Percentiles rank a stretch among this genome's conserved stretches.
Evolutionary conservation across 1,284 basidiomycete genomes (phyloP).

Genomic region (Phellinidium pouzarii): DNA sequence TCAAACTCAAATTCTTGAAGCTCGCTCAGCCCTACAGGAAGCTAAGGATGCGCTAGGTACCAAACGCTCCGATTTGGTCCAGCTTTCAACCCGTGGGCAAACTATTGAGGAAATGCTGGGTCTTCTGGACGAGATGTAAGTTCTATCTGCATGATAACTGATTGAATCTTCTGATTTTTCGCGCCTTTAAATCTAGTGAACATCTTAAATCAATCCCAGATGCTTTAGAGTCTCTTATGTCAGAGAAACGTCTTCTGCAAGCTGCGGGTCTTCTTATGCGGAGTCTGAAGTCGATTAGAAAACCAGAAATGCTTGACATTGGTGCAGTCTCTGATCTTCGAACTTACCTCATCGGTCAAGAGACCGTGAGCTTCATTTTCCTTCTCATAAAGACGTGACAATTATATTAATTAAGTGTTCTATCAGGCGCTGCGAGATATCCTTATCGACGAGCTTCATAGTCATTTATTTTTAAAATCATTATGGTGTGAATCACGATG

Average conservation of each 20-base stretch:
- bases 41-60: constrained; percentile 72
- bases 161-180: constrained; percentile 14
- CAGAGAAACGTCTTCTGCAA: constrained; percentile 89
- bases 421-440: constrained; percentile 83
- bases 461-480: constrained; percentile 95
- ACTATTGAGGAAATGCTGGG: constrained; percentile 87
- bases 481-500: constrained; percentile 95
- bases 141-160: constrained; percentile 18
- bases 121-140: constrained; percentile 86
- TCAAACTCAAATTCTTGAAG: constrained; percentile 65
- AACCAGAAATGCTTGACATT: constrained; percentile 89
- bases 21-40: constrained; percentile 71
- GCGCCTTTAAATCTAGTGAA: constrained; percentile 50
- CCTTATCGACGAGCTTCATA: constrained; percentile 92
- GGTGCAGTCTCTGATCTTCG: constrained; percentile 89
- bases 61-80: constrained; percentile 79
- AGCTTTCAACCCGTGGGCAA: constrained; percentile 78
- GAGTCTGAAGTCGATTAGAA: constrained; percentile 87
- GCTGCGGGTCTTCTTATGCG: constrained; percentile 85
- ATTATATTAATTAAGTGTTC: constrained; percentile 2
- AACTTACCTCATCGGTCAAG: constrained; percentile 82
- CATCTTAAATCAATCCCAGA: constrained; percentile 90
- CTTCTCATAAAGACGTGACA: constrained; percentile 10
- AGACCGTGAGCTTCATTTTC: constrained; percentile 54
- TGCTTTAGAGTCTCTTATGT: constrained; percentile 87